Evolutionary conservation across 2,329 filamentous ascomycete genomes (phyloP).

Genomic region (Claviceps sp.): DNA sequence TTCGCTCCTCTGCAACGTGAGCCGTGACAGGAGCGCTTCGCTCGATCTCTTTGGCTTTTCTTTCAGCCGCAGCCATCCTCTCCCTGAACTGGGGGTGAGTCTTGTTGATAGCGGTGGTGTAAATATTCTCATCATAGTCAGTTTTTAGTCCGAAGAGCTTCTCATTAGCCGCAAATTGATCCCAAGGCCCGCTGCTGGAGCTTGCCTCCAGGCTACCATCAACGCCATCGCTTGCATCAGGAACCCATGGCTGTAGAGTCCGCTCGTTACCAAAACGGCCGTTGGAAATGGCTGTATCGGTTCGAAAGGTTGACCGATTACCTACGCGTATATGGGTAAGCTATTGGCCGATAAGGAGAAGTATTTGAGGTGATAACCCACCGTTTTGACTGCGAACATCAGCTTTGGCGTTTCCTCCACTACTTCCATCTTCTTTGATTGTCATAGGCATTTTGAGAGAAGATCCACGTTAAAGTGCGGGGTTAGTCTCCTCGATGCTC

Average conservation of each 20-base stretch:
- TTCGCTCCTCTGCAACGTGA: conserved; percentile 82
- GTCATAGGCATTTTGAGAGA: conserved; percentile 22
- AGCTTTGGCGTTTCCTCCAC: conserved; percentile 17
- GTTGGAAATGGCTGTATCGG: conserved; percentile 78
- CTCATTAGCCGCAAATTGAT: conserved; percentile 89
- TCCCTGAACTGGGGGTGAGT: conserved; percentile 70
- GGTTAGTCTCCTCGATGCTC: conserved; percentile 11
- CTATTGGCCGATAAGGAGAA: background rate
- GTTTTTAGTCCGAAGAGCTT: conserved; percentile 75
- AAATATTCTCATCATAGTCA: conserved; percentile 87
- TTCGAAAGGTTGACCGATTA: conserved; percentile 58
- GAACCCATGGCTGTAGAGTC: conserved; percentile 69
- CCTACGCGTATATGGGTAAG: conserved; percentile 31
- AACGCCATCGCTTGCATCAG: conserved; percentile 44
- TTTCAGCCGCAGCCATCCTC: conserved; percentile 64
- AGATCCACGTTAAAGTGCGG: conserved; percentile 10
- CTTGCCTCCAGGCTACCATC: conserved; percentile 60
- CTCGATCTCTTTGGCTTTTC: conserved; percentile 83
- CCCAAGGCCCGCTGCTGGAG: conserved; percentile 50
- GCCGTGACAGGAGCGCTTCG: conserved; percentile 56
- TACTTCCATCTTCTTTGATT: conserved; percentile 25
- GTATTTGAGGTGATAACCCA: conserved; percentile 10
- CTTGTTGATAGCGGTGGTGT: conserved; percentile 83
- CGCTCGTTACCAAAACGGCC: conserved; percentile 57
- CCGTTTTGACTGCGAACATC: conserved; percentile 23